Conservation (phyloP, 2,329 filamentous ascomycete genomes). For the Fusarium coffeatum region DNA sequence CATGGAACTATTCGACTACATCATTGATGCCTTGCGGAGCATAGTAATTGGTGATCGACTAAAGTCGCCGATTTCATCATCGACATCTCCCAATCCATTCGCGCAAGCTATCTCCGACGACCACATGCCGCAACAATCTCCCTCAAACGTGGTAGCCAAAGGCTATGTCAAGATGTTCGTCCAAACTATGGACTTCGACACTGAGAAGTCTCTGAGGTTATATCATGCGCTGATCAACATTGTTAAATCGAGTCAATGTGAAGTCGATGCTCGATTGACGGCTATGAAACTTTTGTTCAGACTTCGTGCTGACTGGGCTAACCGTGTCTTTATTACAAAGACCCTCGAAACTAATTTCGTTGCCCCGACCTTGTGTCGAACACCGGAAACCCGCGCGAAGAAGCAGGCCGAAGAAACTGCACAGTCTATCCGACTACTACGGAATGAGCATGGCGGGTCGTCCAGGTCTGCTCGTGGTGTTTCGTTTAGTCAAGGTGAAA, state of each 20-base stretch:
- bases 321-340: slow-evolving; percentile 77
- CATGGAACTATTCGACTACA: slow-evolving; percentile 67
- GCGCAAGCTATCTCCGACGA: slow-evolving; percentile 38
- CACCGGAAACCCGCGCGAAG: slow-evolving; percentile 63
- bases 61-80: slow-evolving; percentile 55
- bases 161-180: slow-evolving; percentile 83
- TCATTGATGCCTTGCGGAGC: slow-evolving; percentile 63
- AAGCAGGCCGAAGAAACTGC: slow-evolving; percentile 65
- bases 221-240: slow-evolving; percentile 74
- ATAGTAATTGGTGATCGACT: slow-evolving; percentile 63
- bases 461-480: slow-evolving; percentile 61
- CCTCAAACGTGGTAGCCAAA: slow-evolving; percentile 76
- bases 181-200: slow-evolving; percentile 74
- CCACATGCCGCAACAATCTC: slow-evolving; percentile 58
- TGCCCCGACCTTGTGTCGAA: slow-evolving; percentile 77
- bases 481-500: slow-evolving; percentile 64
- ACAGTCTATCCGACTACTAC: slow-evolving; percentile 57
- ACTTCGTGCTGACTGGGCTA: slow-evolving; percentile 82
- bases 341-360: slow-evolving; percentile 79
- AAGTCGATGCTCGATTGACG: slow-evolving; percentile 76
- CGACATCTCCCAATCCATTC: slow-evolving; percentile 43
- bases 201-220: slow-evolving; percentile 70
- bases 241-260: slow-evolving; percentile 68
- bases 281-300: slow-evolving; percentile 85
- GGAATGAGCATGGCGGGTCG: slow-evolving; percentile 56